Percentiles rank a stretch among this genome's conserved stretches.
These are phyloP conservation scores for Suillus alpinus DNA, from an alignment of 768 basidiomycete genomes.

Conservation along the genomic window DNA sequence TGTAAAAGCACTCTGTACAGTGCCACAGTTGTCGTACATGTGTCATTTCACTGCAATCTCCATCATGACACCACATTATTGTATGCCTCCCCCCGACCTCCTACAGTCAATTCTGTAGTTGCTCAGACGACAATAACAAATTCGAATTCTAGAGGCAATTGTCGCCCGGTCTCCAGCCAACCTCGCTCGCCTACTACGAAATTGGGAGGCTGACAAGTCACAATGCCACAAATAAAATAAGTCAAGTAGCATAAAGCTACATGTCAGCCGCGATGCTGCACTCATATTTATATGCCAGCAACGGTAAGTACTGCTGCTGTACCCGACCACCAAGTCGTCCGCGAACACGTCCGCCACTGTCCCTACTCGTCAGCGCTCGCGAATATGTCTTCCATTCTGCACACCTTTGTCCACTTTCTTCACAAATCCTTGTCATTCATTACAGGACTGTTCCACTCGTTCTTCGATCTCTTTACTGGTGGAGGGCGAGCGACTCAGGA, in stretches of 20 bases:
- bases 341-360: constrained; percentile 9
- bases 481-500: constrained; percentile 10
- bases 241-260: background rate
- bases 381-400: constrained; percentile 12
- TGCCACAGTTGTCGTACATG: no score
- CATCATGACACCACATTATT: background rate
- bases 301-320: background rate
- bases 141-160: background rate
- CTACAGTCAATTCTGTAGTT: background rate
- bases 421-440: constrained; percentile 22
- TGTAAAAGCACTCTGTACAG: constrained; percentile 36
- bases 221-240: no score
- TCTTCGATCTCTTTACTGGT: constrained; percentile 19
- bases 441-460: constrained; percentile 26
- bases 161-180: background rate
- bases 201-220: constrained; percentile 1
- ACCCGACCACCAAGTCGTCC: background rate
- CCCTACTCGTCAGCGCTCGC: constrained; percentile 13
- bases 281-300: background rate
- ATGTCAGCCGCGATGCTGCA: background rate
- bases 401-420: constrained; percentile 15
- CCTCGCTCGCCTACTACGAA: background rate
- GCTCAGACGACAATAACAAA: background rate
- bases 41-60: background rate
- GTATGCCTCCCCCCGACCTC: background rate